Percentiles rank a stretch among this genome's conserved stretches.
phyloP scores from a whole-genome alignment of 2,329 filamentous ascomycete species.

The Trichoderma sp. region DNA sequence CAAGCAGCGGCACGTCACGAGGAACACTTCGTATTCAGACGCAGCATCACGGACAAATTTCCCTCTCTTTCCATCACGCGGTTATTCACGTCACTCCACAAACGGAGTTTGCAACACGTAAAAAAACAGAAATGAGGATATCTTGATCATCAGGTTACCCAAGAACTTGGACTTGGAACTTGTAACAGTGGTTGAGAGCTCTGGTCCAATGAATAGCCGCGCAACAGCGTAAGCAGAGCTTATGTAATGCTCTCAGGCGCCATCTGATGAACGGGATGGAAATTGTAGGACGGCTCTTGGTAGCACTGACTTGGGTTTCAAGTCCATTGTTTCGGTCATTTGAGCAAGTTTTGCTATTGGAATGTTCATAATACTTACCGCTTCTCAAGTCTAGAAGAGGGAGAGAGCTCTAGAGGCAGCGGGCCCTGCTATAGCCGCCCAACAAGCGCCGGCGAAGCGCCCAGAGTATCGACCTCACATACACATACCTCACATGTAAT shows the following conservation, averaged over 20 bases:
- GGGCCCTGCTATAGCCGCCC: background rate
- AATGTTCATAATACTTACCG: background rate
- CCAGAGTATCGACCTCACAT: background rate
- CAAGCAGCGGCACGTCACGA: background rate
- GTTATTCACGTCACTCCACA: too few relatives aligned
- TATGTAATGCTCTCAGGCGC: background rate
- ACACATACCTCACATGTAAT: background rate
- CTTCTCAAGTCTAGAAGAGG: background rate
- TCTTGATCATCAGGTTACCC: background rate
- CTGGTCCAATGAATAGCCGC: conserved; percentile 17
- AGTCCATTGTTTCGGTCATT: background rate
- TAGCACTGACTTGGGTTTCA: background rate
- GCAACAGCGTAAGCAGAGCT: background rate
- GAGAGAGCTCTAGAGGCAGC: background rate
- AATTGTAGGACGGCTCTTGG: background rate
- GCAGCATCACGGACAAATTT: background rate
- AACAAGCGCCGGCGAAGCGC: background rate
- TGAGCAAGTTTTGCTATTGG: background rate
- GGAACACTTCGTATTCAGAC: background rate
- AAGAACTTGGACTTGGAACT: background rate
- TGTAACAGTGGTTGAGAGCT: background rate
- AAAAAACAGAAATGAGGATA: background rate
- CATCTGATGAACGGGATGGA: background rate
- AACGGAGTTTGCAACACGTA: background rate
- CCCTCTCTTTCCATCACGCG: background rate